These are phyloP conservation scores for Populus pruinosa DNA, from an alignment of 345 rosid genomes.

Conservation along the genomic window DNA sequence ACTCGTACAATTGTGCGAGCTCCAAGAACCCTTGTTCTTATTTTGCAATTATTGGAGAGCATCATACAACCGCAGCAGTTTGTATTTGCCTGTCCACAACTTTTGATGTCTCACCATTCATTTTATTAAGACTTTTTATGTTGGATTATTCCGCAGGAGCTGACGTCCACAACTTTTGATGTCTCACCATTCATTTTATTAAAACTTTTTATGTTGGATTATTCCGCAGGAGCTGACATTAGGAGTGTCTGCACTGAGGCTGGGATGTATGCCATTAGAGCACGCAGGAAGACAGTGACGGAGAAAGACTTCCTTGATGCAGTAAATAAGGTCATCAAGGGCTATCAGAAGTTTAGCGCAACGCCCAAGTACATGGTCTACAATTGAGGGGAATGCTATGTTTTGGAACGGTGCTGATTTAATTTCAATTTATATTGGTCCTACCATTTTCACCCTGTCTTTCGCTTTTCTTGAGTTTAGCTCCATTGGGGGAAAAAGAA, in stretches of 20 bases:
- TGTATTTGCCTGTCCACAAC: not conserved
- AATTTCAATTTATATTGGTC: not conserved
- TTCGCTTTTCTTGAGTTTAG: not conserved
- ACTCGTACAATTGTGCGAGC: not conserved
- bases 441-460: not conserved
- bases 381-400: constrained; percentile 35
- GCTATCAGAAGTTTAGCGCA: constrained; percentile 93
- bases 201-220: constrained; percentile 2
- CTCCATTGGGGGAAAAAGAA: not conserved
- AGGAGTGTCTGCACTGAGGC: constrained; percentile 98
- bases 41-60: not conserved
- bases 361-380: constrained; percentile 95
- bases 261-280: constrained; percentile 90
- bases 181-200: not conserved
- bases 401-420: not conserved
- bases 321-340: constrained; percentile 95
- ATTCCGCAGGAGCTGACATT: constrained; percentile 77
- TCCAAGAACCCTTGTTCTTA: not conserved
- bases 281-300: constrained; percentile 85
- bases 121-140: not conserved
- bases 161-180: constrained; percentile 22
- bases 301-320: constrained; percentile 97
- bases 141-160: constrained; percentile 53
- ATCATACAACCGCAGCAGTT: not conserved
- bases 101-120: not conserved